Base-by-base conservation (phyloP, 352 stramenopile species). In the Pythium dissotocum region DNA sequence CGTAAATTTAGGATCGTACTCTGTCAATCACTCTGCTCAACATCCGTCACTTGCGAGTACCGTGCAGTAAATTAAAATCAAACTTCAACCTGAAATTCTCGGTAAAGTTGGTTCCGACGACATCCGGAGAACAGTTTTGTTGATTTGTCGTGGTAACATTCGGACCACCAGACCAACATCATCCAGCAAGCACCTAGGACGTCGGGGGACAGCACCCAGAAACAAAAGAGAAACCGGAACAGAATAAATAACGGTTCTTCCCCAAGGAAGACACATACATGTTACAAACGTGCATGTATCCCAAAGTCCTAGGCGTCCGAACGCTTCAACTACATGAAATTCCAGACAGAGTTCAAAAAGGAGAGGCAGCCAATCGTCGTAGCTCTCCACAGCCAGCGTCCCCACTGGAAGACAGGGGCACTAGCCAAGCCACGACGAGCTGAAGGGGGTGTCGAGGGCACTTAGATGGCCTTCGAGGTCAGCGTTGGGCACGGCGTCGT, bases 171-270 rank as follows among this genome's bases (percentile, higher is more conserved):
- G n/a, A n/a, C n/a, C n/a, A n/a, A n/a, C n/a, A n/a, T n/a, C n/a
- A n/a, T n/a, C n/a, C n/a, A n/a, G n/a, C n/a, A n/a, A n/a, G n/a
- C n/a, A n/a, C n/a, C n/a, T n/a, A n/a, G n/a, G n/a, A n/a, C n/a
- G n/a, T n/a, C n/a, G n/a, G 33, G 9, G 18, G 14, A 51, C 10
- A 51, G 42, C 42, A 51, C 14, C 14, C 13, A 51, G 10, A 26
- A 46, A 4, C 42, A 51, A 8, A 26, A 51, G n/a, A 51, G 42
- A 4, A 16, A 51, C 18, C 10, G 42, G 42, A 60, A 44, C 26
- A 54, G 54, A 63, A 69, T 69, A 69, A 69, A 69, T 69, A 69
- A 63, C 42, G 55, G 62, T 69, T 62, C 55, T 60, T 69, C 62
- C 53, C 5, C 16, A 26, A 58, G 62, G 62, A 69, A 58, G 55